Evolutionary conservation across 495 filamentous ascomycete genomes (phyloP), one percentile per base, ranked within the genome.

Genomic region (Annulohypoxylon nitens): DNA sequence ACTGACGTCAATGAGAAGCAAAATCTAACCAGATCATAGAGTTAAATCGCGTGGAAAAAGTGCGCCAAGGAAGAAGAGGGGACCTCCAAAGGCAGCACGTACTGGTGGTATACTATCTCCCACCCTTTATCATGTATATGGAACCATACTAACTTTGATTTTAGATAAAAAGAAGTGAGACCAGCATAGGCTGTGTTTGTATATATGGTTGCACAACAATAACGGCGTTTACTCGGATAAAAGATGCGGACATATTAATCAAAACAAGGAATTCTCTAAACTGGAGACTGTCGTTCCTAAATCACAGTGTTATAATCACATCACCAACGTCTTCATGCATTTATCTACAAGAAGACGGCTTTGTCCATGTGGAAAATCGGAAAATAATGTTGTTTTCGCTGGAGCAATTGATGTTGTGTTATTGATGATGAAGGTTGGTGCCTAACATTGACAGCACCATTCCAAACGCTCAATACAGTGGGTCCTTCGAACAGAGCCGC

Each of bases 41-140:
- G 81, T 90, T 75, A 96, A 92, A 83, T 76, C 85, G 14, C 90
- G 93, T 79, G 96, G 95, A 55, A 98, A 98, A 83, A 93, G 92
- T 12, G 86, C 93, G 33, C 94, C 95, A 18, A 97, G 94, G 87
- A 98, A 97, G 89, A 96, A 95, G 84, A 88, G 85, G 79, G 89
- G 84, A 26, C 85, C 86, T 62, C 84, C 55, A 14, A 50, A 50
- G 36, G 37, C 37, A 14, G 4, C 34, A 7, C 34, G 34, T 36
- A 36, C 34, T 47, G 16, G 7, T 77, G 88, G 92, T 93, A 87
- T 81, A 83, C 79, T 47, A 12, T 64, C 59, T 9, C n/a, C 26
- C 10, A 30, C 10, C 30, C 5, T 30, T 18, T 64, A 34, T 8
- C 18, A 12, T 0, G 11, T 20, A 2, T 67, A 23, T 23, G 9